Conservation (phyloP, 495 filamentous ascomycete genomes). For the Hypoxylon lienhwacheense region DNA sequence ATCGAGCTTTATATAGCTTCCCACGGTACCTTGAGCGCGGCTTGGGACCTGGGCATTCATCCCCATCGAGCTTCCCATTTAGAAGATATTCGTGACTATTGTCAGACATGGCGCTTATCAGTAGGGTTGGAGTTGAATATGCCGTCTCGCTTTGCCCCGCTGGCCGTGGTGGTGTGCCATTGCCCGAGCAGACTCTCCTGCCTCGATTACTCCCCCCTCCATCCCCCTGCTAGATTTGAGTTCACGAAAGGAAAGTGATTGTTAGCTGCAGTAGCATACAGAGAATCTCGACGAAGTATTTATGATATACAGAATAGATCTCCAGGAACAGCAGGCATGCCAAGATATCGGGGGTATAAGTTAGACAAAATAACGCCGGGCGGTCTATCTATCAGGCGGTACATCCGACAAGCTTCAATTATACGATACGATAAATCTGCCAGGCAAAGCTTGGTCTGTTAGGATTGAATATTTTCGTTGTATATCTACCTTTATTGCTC, state of each 20-base stretch:
- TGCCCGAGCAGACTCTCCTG: conserved; percentile 8
- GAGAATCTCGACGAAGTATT: conserved; percentile 26
- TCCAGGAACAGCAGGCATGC: conserved; percentile 23
- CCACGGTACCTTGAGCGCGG: background rate
- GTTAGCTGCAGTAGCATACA: conserved; percentile 16
- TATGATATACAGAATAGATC: conserved; percentile 24
- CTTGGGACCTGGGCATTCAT: background rate
- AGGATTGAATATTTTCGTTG: background rate
- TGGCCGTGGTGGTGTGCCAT: conserved; percentile 29
- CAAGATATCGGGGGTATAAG: conserved; percentile 24
- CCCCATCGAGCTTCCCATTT: conserved; percentile 36
- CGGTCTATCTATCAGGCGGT: no score
- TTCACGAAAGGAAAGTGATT: conserved; percentile 35
- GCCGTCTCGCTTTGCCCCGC: conserved; percentile 13
- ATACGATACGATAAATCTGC: conserved; percentile 12
- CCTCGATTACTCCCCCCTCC: conserved; percentile 22
- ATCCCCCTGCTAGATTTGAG: conserved; percentile 30
- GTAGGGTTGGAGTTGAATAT: conserved; percentile 14
- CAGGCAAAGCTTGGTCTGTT: background rate
- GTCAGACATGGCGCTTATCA: conserved; percentile 27
- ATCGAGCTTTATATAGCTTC: conserved; percentile 33
- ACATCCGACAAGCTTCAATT: conserved; percentile 9
- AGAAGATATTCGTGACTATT: conserved; percentile 25
- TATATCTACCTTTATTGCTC: background rate
- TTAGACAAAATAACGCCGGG: conserved; percentile 28